These are phyloP conservation scores for Fusarium compactum DNA, from an alignment of 2,329 filamentous ascomycete genomes.

Conservation along the genomic window DNA sequence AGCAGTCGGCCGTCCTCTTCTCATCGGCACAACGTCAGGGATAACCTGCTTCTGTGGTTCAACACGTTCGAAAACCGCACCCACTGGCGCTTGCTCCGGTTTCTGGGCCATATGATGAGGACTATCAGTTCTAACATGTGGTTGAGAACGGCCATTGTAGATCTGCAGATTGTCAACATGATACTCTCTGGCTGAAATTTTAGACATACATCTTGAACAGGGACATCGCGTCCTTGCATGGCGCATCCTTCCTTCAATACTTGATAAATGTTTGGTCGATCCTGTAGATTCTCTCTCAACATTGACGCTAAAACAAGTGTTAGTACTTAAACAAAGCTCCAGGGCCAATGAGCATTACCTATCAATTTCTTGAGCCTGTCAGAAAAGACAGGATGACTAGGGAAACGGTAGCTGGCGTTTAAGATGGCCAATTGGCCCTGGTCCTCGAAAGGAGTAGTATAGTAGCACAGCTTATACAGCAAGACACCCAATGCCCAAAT, in stretches of 20 bases:
- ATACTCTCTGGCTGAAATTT: not conserved
- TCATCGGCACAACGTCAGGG: constrained; percentile 94
- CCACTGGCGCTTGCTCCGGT: constrained; percentile 70
- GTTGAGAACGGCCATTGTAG: constrained; percentile 73
- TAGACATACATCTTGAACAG: constrained; percentile 85
- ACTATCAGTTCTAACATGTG: constrained; percentile 68
- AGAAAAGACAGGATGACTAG: constrained; percentile 88
- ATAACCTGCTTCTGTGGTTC: constrained; percentile 77
- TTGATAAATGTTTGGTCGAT: constrained; percentile 92
- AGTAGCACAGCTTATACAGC: constrained; percentile 98
- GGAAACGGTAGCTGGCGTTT: constrained; percentile 94
- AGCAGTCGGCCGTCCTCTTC: constrained; percentile 76
- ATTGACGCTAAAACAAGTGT: constrained; percentile 76
- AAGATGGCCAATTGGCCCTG: constrained; percentile 97
- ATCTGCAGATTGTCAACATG: constrained; percentile 64
- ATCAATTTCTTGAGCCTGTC: constrained; percentile 91
- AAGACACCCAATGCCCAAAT: constrained; percentile 97
- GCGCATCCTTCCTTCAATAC: constrained; percentile 86
- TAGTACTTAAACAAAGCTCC: constrained; percentile 23
- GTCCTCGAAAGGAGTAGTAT: constrained; percentile 98
- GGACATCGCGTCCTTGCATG: constrained; percentile 88
- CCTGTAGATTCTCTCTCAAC: constrained; percentile 84
- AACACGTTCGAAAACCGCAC: constrained; percentile 84
- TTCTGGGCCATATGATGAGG: constrained; percentile 66
- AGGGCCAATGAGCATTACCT: constrained; percentile 62